A percentile compares a stretch with the other conserved stretches of the same genome.
phyloP scores from a whole-genome alignment of 2,329 filamentous ascomycete species.

The Mariannaea sp. region DNA sequence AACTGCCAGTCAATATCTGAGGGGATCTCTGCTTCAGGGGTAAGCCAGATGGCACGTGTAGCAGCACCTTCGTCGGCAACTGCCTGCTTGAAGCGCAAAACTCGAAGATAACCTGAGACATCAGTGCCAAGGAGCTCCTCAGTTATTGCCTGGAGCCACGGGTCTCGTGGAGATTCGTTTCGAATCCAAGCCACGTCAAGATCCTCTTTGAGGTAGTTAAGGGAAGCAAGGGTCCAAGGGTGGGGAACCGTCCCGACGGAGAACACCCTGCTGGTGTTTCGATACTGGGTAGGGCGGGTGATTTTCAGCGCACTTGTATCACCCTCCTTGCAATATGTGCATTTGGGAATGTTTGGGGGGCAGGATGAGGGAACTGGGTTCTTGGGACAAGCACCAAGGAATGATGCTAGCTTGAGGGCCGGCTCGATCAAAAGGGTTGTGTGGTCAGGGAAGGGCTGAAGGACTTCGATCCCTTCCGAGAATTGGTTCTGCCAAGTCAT shows the following conservation, averaged over 20 bases:
- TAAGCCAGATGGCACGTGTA: constrained; percentile 77
- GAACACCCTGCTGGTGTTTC: constrained; percentile 74
- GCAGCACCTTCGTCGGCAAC: constrained; percentile 71
- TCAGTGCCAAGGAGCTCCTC: constrained; percentile 68
- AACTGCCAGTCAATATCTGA: constrained; percentile 87
- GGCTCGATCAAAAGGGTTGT: constrained; percentile 74
- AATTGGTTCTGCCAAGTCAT: constrained; percentile 82
- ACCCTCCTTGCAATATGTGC: constrained; percentile 70
- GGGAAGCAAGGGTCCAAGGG: constrained; percentile 78
- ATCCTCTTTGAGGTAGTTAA: constrained; percentile 65
- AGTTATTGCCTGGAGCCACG: constrained; percentile 77
- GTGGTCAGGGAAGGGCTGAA: constrained; percentile 78
- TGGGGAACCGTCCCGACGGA: constrained; percentile 89
- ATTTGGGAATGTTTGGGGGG: constrained; percentile 78
- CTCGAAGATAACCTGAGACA: constrained; percentile 63
- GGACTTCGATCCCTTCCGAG: constrained; percentile 74
- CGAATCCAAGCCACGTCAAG: constrained; percentile 70
- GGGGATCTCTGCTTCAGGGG: constrained; percentile 67
- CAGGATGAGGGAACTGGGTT: constrained; percentile 77
- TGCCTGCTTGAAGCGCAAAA: constrained; percentile 78
- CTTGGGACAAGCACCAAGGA: constrained; percentile 75
- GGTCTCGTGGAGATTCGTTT: constrained; percentile 71
- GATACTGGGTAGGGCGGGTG: constrained; percentile 68
- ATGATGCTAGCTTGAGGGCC: constrained; percentile 72
- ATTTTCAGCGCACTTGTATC: constrained; percentile 65